A percentile compares a stretch with the other conserved stretches of the same genome.
Evolutionary conservation across 495 filamentous ascomycete genomes (phyloP).

Genomic region (Xylaria cubensis): DNA sequence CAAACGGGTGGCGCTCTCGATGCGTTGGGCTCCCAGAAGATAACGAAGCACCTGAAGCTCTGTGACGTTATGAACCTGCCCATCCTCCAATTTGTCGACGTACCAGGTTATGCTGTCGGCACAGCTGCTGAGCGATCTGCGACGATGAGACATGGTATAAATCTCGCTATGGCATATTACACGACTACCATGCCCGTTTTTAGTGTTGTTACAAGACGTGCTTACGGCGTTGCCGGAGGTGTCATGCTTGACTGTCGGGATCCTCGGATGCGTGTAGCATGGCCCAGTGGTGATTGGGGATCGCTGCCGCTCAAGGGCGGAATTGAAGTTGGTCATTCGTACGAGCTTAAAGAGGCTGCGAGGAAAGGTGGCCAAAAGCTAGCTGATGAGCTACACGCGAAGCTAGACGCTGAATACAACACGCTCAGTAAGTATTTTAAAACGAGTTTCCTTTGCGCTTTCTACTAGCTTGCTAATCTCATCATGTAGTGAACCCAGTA

Average conservation of each 20-base stretch:
- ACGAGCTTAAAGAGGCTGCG: slow-evolving; percentile 63
- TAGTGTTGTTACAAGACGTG: slow-evolving; percentile 63
- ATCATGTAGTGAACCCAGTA: slow-evolving; percentile 59
- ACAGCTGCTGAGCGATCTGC: slow-evolving; percentile 66
- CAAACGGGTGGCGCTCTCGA: slow-evolving; percentile 67
- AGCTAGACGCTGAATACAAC: slow-evolving; percentile 64
- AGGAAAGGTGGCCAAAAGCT: slow-evolving; percentile 52
- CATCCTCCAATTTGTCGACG: slow-evolving; percentile 67
- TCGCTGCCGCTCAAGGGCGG: slow-evolving; percentile 65
- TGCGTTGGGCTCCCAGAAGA: slow-evolving; percentile 64
- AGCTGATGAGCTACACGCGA: slow-evolving; percentile 51
- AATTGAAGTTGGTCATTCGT: slow-evolving; percentile 66
- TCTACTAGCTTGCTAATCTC: not conserved
- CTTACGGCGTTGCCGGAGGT: slow-evolving; percentile 66
- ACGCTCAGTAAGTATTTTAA: slow-evolving; percentile 46
- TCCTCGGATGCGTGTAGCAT: slow-evolving; percentile 64
- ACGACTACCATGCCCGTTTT: slow-evolving; percentile 66
- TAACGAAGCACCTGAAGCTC: slow-evolving; percentile 63
- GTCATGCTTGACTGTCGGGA: slow-evolving; percentile 67
- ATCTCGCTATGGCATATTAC: slow-evolving; percentile 64
- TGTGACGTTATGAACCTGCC: slow-evolving; percentile 71
- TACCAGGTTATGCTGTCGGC: slow-evolving; percentile 68
- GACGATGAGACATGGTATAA: slow-evolving; percentile 68
- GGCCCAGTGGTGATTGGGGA: slow-evolving; percentile 68
- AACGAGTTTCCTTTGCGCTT: not conserved